Base-by-base conservation (phyloP, 257 asterid genomes). In the Scutellaria minor region DNA sequence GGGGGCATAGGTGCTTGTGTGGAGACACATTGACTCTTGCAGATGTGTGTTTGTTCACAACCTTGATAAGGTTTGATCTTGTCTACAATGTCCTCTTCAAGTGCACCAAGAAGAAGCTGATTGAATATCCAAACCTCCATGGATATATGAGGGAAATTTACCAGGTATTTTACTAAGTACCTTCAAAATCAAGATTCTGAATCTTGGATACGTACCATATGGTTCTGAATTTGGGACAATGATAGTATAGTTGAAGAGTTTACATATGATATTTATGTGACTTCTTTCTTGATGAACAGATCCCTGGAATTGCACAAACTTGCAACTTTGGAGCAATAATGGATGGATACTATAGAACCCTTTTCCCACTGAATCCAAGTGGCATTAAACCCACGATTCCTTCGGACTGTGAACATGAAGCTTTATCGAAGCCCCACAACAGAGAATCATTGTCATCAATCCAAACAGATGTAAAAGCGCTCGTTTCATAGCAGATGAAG, bases 291-390 rank as follows among this genome's bases (percentile, higher is more conserved):
- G 46, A 37, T 73, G 65, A 78, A 73, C 90, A 93, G 99, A 88
- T 90, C n/a, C 93, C 98, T 9, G 87, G 89, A 81, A 87, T 95
- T 56, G 99, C 96, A 22, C 85, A 72, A 47, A 95, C 99, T 45
- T 95, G 99, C 87, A 95, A 92, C 70, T 80, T 92, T 15, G 82
- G 64, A 58, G 95, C 88, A 6, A 88, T 88, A 7, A 90, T 88
- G 96, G 96, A 90, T 68, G 98, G 98, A 9, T 95, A 92, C 82
- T 95, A 87, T 85, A 87, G 83, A 70, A 83, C 51, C 68, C 96
- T 95, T 14, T 95, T 95, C 80, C 99, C 99, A 6, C 73, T 95
- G 60, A 95, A 95, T 79, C 98, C 99, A 5, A 89, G 99, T 2
- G 63, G 87, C 40, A 95, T 95, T 58, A 78, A 83, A 18, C 98